A percentile compares a stretch with the other conserved stretches of the same genome.
Evolutionary conservation across 495 filamentous ascomycete species (phyloP).

Genomic region (Rhypophila decipiens): DNA sequence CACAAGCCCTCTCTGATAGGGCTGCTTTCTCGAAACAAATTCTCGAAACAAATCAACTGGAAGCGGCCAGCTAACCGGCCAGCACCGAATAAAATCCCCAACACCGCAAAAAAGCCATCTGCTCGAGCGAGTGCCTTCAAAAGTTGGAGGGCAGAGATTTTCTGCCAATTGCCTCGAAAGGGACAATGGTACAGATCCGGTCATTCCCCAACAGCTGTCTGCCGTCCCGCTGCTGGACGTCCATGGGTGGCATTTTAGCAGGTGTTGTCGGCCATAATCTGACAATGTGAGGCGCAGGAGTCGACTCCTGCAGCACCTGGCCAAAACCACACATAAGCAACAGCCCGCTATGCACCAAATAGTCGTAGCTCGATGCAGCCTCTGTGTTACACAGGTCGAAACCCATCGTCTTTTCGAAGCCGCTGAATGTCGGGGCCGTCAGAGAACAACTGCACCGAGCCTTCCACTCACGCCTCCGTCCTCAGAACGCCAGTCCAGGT

Average conservation of each 20-base stretch:
- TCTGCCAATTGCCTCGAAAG: too few species aligned
- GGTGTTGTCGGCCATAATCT: constrained; percentile 7
- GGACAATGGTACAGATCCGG: too few species aligned
- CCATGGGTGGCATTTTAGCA: not conserved
- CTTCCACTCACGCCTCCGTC: constrained; percentile 3
- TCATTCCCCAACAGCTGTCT: too few species aligned
- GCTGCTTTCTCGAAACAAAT: constrained; percentile 1
- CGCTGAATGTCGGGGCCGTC: not conserved
- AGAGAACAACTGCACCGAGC: not conserved
- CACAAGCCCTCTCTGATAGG: constrained; percentile 1
- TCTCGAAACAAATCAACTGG: not conserved
- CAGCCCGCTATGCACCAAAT: not conserved
- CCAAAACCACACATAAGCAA: constrained; percentile 6
- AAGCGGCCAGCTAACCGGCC: constrained; percentile 1
- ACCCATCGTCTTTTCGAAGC: too few species aligned
- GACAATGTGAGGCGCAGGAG: constrained; percentile 16
- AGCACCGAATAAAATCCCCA: too few species aligned
- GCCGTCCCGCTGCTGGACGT: not conserved
- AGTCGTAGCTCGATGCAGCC: constrained; percentile 2
- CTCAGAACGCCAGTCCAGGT: not conserved
- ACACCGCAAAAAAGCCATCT: too few species aligned
- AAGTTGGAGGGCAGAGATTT: too few species aligned
- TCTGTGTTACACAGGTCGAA: constrained; percentile 1
- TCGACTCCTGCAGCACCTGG: constrained; percentile 4
- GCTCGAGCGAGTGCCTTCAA: too few species aligned